Evolutionary conservation across 441 rosid species (phyloP).

Genomic region (Croton laevigatus): DNA sequence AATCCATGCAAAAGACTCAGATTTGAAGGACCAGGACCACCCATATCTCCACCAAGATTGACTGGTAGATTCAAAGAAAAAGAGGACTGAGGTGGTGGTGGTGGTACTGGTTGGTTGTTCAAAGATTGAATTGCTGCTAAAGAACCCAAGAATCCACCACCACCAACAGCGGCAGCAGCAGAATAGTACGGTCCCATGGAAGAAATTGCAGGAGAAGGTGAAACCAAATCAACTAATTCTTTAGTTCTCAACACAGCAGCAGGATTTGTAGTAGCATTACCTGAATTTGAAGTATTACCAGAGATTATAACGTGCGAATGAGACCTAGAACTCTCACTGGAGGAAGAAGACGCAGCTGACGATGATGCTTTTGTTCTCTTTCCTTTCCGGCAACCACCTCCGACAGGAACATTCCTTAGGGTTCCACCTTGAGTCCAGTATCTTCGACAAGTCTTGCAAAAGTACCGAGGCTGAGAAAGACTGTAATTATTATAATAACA

Average conservation of each 20-base stretch:
- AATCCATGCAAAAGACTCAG: slow-evolving; percentile 42
- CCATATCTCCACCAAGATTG: slow-evolving; percentile 23
- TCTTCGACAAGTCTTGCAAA: slow-evolving; percentile 75
- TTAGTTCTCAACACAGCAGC: slow-evolving; percentile 19
- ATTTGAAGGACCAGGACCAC: slow-evolving; percentile 28
- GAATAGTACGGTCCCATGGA: slow-evolving; percentile 34
- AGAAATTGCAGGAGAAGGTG: slow-evolving; percentile 23
- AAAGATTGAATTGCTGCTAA: slow-evolving; percentile 37
- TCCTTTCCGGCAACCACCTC: slow-evolving; percentile 58
- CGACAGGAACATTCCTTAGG: slow-evolving; percentile 67
- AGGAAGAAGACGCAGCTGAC: slow-evolving; percentile 19
- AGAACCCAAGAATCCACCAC: slow-evolving; percentile 44
- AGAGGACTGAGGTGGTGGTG: background rate
- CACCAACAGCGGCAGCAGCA: no score
- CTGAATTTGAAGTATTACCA: slow-evolving; percentile 12
- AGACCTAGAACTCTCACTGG: slow-evolving; percentile 30
- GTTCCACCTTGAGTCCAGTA: slow-evolving; percentile 90
- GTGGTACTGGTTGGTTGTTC: slow-evolving; percentile 23
- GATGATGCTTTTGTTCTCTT: slow-evolving; percentile 46
- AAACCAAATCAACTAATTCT: slow-evolving; percentile 23
- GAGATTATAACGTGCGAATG: slow-evolving; percentile 24
- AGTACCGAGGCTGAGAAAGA: slow-evolving; percentile 71
- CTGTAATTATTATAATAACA: slow-evolving; percentile 83
- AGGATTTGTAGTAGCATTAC: no score
- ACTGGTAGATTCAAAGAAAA: slow-evolving; percentile 25